Evolutionary conservation across 2,329 filamentous ascomycete species (phyloP), one percentile per base, ranked within the genome.

Genomic region (Aspergillus persii): DNA sequence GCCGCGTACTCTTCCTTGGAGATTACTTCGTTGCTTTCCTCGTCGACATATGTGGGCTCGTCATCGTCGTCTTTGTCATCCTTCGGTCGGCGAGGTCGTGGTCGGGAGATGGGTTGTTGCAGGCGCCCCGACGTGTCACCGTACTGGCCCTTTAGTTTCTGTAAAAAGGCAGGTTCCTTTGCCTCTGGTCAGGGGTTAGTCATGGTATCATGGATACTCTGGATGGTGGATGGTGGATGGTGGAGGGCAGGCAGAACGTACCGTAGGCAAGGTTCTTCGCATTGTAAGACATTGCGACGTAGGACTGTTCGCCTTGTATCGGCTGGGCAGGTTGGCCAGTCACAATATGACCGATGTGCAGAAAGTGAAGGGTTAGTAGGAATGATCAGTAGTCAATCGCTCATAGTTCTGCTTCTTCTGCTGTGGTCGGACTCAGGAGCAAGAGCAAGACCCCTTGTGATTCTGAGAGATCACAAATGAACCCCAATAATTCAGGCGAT

Each of bases 181-280:
- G 74, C 71, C 41, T 79, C 77, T 78, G 30, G 61, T 41, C 8
- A 26, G 15, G 30, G 31, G 36, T 61, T 54, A 59, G 27, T 29
- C n/a, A 11, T 26, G 48, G 51, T 44, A 7, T 23, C 8, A 50
- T 63, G 15, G 15, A 23, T 23, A 23, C 18, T 23, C 18, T 23
- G 18, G 18, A 23, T 23, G 18, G 18, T 23, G 2, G 18, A 23
- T 23, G 2, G 18, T 1, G 18, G 62, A 59, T 52, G 33, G 27
- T 15, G 9, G 11, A 26, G 46, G 30, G 11, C 51, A 30, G 41
- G 6, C 9, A 9, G 1, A 49, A 27, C 68, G 26, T 69, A 79
- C 77, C 77, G 57, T 80, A 80, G 57, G 69, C 72, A 54, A 80
- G 74, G 56, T 76, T 72, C 63, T 79, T 79, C 18, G 76, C 68